A percentile compares a stretch with the other conserved stretches of the same genome.
These are phyloP conservation scores for Ceratobasidium sp. DNA, from an alignment of 1,284 basidiomycete genomes.

Conservation along the genomic window DNA sequence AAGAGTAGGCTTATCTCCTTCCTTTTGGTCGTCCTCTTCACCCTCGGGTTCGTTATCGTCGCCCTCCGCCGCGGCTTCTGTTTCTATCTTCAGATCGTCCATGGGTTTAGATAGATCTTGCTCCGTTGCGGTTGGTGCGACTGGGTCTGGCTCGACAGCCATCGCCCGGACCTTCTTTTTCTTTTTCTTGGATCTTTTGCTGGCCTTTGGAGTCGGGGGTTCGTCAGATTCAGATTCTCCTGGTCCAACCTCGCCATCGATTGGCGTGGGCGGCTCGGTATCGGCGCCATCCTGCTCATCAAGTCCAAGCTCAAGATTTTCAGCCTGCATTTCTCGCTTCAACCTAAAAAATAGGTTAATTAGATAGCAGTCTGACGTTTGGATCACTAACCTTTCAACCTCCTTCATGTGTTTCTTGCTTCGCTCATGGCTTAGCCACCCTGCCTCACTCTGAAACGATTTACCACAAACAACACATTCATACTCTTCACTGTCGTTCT, in stretches of 20 bases:
- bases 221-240: neutral
- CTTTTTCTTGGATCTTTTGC: slow-evolving; percentile 42
- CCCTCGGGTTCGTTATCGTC: slow-evolving; percentile 37
- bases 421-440: slow-evolving; percentile 95
- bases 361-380: neutral
- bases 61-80: slow-evolving; percentile 8
- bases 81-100: slow-evolving; percentile 26
- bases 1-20: slow-evolving; percentile 28
- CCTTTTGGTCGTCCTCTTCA: slow-evolving; percentile 35
- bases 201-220: slow-evolving; percentile 41
- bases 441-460: slow-evolving; percentile 88
- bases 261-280: slow-evolving; percentile 42
- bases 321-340: slow-evolving; percentile 74
- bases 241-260: slow-evolving; percentile 43
- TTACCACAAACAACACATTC: slow-evolving; percentile 98
- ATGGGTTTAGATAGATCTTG: slow-evolving; percentile 19
- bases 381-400: slow-evolving; percentile 62
- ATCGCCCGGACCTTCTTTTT: slow-evolving; percentile 39
- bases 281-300: slow-evolving; percentile 43
- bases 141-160: slow-evolving; percentile 25
- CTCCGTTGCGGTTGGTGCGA: neutral
- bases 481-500: slow-evolving; percentile 78
- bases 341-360: slow-evolving; percentile 50
- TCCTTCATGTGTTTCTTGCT: slow-evolving; percentile 95
- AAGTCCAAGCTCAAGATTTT: slow-evolving; percentile 70